Evolutionary conservation across 345 rosid genomes (phyloP), one percentile per base, ranked within the genome.

Genomic region (Brassica carinata): DNA sequence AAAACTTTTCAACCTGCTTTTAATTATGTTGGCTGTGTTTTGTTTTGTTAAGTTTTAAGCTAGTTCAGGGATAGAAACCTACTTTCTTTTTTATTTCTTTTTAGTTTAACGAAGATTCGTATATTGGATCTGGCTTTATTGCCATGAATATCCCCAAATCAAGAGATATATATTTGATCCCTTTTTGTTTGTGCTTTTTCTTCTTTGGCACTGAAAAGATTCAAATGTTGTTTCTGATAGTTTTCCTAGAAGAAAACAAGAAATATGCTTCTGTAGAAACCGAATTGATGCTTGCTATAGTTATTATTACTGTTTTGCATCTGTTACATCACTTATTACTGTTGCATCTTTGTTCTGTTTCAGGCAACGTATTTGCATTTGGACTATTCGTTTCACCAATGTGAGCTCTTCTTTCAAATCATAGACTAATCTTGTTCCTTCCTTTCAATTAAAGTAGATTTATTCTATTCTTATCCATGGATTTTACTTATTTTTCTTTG

Each of bases 361-460:
- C 90, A 94, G 96, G 98, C 75, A 92, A 94, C 82, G 71, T 94
- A 70, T 92, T 89, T 72, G 97, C 98, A 33, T 83, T 94, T 29
- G 98, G 96, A 61, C 83, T 94, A 19, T 94, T 94, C 69, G 78
- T 90, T 61, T 94, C 98, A 43, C 96, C 97, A 38, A 85, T 92
- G 97, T 92, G 85, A 87, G 92, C 83, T 73, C 48, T 61, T 65
- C 36, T 18, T 29, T 33, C 38, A n/a, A 6, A 2, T 72, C 48
- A n/a, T 5, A 31, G 0, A 67, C 73, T 61, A 11, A 73, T n/a
- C 48, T 48, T 73, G 27, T 23, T 55, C 68, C 5, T 53, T 79
- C 8, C 2, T 64, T 4, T 33, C 30, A 68, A 51, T 5, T 3
- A 48, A 64, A 64, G 27, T 3, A 14, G 36, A 33, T 7, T 29